Conservation (phyloP, 441 rosid species). For the Cnidoscolus chayamansa region DNA sequence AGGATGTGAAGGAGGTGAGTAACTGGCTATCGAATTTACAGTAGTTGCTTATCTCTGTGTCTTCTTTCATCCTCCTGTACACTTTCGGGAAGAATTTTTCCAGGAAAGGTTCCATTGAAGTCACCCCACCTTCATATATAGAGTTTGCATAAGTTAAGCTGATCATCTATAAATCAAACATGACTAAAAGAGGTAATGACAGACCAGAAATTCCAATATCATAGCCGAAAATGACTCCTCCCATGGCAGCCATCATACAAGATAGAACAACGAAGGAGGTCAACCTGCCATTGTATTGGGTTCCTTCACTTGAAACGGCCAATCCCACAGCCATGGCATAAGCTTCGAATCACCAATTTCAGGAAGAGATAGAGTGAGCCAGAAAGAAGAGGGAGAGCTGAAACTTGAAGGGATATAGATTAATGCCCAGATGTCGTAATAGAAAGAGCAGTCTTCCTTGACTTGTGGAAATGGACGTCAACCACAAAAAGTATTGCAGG, state of each 20-base stretch:
- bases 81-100: conserved; percentile 63
- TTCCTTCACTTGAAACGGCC: conserved; percentile 22
- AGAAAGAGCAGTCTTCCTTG: conserved; percentile 15
- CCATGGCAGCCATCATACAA: conserved; percentile 78
- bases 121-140: conserved; percentile 57
- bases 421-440: neutral
- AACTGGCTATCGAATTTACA: conserved; percentile 59
- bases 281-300: conserved; percentile 40
- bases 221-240: conserved; percentile 79
- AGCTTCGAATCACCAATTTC: neutral
- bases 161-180: neutral
- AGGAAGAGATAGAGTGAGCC: neutral
- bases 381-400: neutral
- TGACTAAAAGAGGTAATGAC: neutral
- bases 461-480: conserved; percentile 8
- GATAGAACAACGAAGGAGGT: conserved; percentile 57
- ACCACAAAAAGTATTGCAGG: neutral
- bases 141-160: neutral
- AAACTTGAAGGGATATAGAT: neutral
- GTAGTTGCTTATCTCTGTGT: conserved; percentile 47
- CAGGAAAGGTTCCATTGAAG: conserved; percentile 77
- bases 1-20: conserved; percentile 68
- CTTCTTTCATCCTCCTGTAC: conserved; percentile 40
- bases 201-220: conserved; percentile 71
- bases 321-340: conserved; percentile 42